phyloP scores from a whole-genome alignment of 352 stramenopile genomes.

The Globisporangium nunn region DNA sequence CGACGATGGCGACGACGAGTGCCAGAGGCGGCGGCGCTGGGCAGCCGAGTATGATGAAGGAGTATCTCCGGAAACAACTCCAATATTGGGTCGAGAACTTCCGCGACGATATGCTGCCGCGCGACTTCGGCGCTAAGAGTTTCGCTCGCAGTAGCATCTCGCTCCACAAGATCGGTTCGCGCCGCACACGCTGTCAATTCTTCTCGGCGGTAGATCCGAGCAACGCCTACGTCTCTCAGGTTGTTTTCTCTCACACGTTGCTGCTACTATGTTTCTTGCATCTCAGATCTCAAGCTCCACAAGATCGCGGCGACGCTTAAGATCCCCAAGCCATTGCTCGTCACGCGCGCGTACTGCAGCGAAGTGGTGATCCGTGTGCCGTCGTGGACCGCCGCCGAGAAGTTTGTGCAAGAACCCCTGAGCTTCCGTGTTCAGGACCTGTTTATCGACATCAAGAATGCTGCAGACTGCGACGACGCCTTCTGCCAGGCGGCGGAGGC shows the following conservation, averaged over 20 bases:
- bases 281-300: conserved; percentile 57
- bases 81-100: conserved; percentile 62
- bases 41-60: conserved; percentile 50
- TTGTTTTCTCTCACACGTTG: background rate
- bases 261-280: too few relatives aligned
- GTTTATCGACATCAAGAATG: conserved; percentile 39
- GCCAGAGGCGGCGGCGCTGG: conserved; percentile 12
- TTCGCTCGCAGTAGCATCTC: conserved; percentile 40
- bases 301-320: conserved; percentile 40
- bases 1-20: background rate
- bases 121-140: conserved; percentile 42
- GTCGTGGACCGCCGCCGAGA: conserved; percentile 44
- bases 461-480: conserved; percentile 39
- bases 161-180: conserved; percentile 37
- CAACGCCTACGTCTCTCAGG: background rate
- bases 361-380: conserved; percentile 52
- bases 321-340: conserved; percentile 36
- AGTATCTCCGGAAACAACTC: conserved; percentile 60
- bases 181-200: background rate
- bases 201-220: background rate
- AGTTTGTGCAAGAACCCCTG: conserved; percentile 47
- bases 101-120: conserved; percentile 46
- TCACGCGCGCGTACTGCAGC: conserved; percentile 42
- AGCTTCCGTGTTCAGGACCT: conserved; percentile 40
- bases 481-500: conserved; percentile 23